phyloP scores from a whole-genome alignment of 2,329 filamentous ascomycete species.

The Exophiala spinifera region DNA sequence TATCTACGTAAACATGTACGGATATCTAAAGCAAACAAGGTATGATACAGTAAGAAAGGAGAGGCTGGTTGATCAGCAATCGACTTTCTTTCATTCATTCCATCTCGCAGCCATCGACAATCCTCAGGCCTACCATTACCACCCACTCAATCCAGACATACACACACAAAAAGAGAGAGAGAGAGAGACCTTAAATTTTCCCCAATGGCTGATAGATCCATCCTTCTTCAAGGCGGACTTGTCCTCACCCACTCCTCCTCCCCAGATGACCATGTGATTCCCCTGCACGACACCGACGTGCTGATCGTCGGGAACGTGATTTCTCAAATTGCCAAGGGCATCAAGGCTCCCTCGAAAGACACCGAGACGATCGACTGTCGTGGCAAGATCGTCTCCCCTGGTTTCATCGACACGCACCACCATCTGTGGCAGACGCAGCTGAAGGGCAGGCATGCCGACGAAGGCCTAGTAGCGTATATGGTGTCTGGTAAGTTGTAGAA shows the following conservation, averaged over 20 bases:
- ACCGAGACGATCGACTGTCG: slow-evolving; percentile 40
- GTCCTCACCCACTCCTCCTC: slow-evolving; percentile 17
- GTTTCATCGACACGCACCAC: slow-evolving; percentile 36
- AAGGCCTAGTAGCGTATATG: slow-evolving; percentile 43
- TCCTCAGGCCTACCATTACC: too few species aligned
- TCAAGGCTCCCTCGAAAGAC: slow-evolving; percentile 3
- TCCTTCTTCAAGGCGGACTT: slow-evolving; percentile 22
- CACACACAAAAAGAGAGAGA: too few species aligned
- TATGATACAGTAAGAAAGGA: too few species aligned
- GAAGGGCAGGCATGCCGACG: slow-evolving; percentile 39
- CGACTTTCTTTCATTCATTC: too few species aligned
- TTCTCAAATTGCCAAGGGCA: slow-evolving; percentile 6
- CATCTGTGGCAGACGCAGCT: slow-evolving; percentile 46
- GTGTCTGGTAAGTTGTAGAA: slow-evolving; percentile 36
- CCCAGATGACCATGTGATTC: slow-evolving; percentile 16
- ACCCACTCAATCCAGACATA: too few species aligned
- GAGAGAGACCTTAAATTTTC: too few species aligned
- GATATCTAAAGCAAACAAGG: too few species aligned
- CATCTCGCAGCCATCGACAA: too few species aligned
- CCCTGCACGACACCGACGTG: slow-evolving; percentile 17
- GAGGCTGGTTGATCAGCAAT: too few species aligned
- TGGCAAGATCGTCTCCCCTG: slow-evolving; percentile 32
- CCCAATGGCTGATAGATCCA: not conserved
- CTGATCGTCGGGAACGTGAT: slow-evolving; percentile 19
- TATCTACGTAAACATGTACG: too few species aligned